Evolutionary conservation across 176 grass and related monocot genomes (phyloP).

Genomic region (Phragmites australis): DNA sequence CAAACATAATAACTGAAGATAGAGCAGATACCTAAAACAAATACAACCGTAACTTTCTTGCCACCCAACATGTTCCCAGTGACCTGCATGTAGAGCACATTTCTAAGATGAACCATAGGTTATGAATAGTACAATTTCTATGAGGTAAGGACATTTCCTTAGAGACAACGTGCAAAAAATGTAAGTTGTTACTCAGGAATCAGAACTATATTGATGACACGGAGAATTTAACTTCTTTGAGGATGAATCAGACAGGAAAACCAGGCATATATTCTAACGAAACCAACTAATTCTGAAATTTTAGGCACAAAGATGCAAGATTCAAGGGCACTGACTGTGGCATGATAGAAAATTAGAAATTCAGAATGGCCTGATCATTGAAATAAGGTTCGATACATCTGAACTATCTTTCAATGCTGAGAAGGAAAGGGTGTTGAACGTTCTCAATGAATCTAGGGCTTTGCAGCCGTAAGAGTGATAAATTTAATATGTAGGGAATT

Average conservation of each 20-base stretch:
- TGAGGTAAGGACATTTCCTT: not conserved
- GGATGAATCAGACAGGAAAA: not conserved
- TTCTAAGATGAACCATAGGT: slow-evolving; percentile 10
- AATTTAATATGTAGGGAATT: not conserved
- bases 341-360: not conserved
- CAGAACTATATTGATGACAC: not conserved
- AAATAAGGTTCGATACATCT: not conserved
- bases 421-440: not conserved
- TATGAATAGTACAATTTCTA: slow-evolving; percentile 3
- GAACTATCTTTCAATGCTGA: not conserved
- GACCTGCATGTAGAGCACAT: slow-evolving; percentile 44
- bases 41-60: slow-evolving; percentile 80
- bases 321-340: not conserved
- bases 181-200: not conserved
- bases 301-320: slow-evolving; percentile 3
- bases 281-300: not conserved
- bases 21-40: slow-evolving; percentile 67
- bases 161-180: not conserved
- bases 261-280: not conserved
- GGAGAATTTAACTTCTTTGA: not conserved
- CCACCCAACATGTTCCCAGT: slow-evolving; percentile 56
- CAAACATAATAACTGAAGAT: not conserved
- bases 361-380: not conserved
- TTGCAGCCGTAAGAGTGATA: not conserved
- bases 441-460: slow-evolving; percentile 17